Evolutionary conservation across 768 basidiomycete species (phyloP), one percentile per base, ranked within the genome.

Genomic region (Panaeolus cyanescens): DNA sequence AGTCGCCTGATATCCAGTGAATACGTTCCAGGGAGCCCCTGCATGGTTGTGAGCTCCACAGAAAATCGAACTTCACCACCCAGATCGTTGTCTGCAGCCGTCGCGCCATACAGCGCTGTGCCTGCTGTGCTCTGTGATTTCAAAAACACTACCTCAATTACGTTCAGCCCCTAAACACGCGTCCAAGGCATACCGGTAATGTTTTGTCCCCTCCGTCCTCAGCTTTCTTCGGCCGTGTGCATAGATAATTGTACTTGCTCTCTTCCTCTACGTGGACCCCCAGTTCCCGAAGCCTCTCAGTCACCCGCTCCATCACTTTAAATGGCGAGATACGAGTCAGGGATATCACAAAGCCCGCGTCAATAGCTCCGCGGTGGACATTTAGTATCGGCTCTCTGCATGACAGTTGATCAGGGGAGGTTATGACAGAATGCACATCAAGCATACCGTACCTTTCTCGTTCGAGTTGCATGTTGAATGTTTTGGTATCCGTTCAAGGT

Each of bases 21-120:
- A 70, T 92, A 95, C 32, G 93, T 91, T 62, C 88, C 90, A 60
- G 88, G 87, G 59, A 98, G 80, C 59, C 92, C 87, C 66, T 89
- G 88, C 61, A 99, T 79, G 64, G 88, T 81, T 20, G 96, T 97
- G 39, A 99, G 77, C 78, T 99, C 96, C 60, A 97, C 88, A 4
- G 89, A 91, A 77, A 98, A 96, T 60, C 91, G 87, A 60, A 99
- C 92, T 81, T 98, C 96, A 67, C 92, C 96, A 33, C 90, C 91
- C 34, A 85, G 80, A 68, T 98, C 96, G 60, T 90, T 84, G 5
- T 82, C 70, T n/a, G n/a, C n/a, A n/a, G n/a, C n/a, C 34, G 73
- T 64, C 42, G 88, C 83, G 2, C 93, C 93, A 64, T 95, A 92
- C 28, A 90, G 64, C 12, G 37, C 36, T 34, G 36, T 59, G 15